Base-by-base conservation (phyloP, 495 filamentous ascomycete genomes). In the Penicillium maclennaniae region DNA sequence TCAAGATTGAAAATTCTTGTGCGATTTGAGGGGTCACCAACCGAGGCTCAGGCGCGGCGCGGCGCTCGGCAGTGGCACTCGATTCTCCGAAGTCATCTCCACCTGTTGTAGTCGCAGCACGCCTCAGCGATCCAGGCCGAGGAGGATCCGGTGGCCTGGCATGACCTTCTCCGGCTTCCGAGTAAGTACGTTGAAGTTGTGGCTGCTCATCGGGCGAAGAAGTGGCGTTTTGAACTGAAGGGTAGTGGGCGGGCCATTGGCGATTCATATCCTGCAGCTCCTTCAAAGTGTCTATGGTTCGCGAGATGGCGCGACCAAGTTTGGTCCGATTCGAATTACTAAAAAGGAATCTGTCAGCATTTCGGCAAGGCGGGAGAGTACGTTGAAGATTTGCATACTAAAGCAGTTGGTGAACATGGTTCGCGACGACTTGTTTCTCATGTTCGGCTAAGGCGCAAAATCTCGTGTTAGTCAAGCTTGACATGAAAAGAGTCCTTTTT, bases 171-270 rank as follows among this genome's bases (percentile, higher is more conserved):
- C 62, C 63, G 17, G 68, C 50, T 12, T 69, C 64, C 8, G 78
- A 82, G 49, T 80, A 75, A 20, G 80, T 73, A 45, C 86, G 83
- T 4, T 76, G 70, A 43, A 89, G 36, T 14, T 69, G 55, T 7
- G 75, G 74, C 50, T 70, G 70, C 10, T 75, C 63, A 10, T 70
- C 53, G 10, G 69, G 62, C 20, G 78, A 70, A 45, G 70, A 62
- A 27, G 78, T 80, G 28, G 79, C 65, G 45, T 79, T 81, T 63
- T 89, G 85, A 14, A 95, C 86, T 15, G 92, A 89, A 45, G 93
- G 95, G 63, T 98, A 98, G 61, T 92, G 88, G 34, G 91, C 91
- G 6, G 93, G 95, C 93, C 95, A 97, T 68, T 82, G 79, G 26
- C 85, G 71, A 58, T 98, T 98, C 79, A 86, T 92, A 59, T 88